Conservation (phyloP, 2,329 filamentous ascomycete genomes). For the Stagonosporopsis chrysanthemi region DNA sequence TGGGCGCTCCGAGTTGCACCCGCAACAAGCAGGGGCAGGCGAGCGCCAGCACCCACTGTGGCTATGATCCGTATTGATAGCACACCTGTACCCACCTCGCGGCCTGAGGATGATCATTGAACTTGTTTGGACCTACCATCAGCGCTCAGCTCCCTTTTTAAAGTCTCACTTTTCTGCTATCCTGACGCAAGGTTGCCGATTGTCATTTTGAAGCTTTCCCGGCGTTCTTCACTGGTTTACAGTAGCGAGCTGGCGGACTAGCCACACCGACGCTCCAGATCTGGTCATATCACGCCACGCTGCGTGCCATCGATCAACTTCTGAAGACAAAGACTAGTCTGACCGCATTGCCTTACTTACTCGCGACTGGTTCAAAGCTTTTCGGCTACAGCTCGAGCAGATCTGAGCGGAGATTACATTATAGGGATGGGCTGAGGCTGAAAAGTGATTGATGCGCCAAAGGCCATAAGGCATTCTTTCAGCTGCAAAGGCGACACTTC, state of each 20-base stretch:
- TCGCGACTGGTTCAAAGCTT: not conserved
- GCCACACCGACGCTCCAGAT: not conserved
- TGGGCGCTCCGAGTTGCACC: constrained; percentile 6
- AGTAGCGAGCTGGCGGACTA: not conserved
- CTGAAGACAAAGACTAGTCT: not conserved
- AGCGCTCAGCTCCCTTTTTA: not conserved
- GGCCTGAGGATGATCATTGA: constrained; percentile 9
- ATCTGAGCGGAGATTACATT: not conserved
- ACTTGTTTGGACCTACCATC: not conserved
- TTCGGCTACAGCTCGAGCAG: not conserved
- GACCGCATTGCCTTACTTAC: not conserved
- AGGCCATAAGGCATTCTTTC: constrained; percentile 23
- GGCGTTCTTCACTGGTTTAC: not conserved
- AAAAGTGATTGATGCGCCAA: constrained; percentile 16
- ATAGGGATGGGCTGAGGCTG: constrained; percentile 4
- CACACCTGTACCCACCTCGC: constrained; percentile 4
- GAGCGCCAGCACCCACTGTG: constrained; percentile 16
- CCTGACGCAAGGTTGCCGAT: not conserved
- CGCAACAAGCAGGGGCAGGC: constrained; percentile 21
- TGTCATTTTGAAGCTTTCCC: not conserved
- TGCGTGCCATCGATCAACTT: not conserved
- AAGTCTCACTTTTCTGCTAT: not conserved
- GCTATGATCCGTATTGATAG: constrained; percentile 17
- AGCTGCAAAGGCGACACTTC: constrained; percentile 17
- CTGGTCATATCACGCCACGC: constrained; percentile 1